These are phyloP conservation scores for Arctium minus DNA, from an alignment of 129 eudicot species.

Conservation along the genomic window DNA sequence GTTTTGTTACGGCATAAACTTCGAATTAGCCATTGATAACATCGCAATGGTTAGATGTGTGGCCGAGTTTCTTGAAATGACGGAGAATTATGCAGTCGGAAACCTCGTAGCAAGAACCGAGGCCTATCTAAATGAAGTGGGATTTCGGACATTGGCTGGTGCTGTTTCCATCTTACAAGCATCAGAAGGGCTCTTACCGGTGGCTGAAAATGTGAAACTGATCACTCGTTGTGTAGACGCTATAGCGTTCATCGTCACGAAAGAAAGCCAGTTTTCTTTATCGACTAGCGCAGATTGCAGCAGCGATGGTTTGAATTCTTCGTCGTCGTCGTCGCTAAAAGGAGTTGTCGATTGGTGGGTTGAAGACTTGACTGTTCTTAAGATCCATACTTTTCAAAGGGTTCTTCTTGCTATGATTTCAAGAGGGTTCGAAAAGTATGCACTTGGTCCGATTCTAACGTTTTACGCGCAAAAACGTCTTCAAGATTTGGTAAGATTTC, in stretches of 20 bases:
- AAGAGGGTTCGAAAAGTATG: constrained; percentile 76
- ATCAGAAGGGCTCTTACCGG: constrained; percentile 53
- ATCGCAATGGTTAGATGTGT: constrained; percentile 78
- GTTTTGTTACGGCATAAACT: constrained; percentile 89
- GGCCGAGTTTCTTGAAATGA: constrained; percentile 95
- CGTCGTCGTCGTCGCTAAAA: constrained; percentile 36
- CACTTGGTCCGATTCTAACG: constrained; percentile 81
- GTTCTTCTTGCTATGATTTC: constrained; percentile 84
- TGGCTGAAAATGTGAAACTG: constrained; percentile 70
- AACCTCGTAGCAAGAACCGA: constrained; percentile 75
- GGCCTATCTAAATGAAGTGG: constrained; percentile 70
- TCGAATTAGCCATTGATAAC: constrained; percentile 66
- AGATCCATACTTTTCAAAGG: constrained; percentile 76
- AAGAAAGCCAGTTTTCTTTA: constrained; percentile 47
- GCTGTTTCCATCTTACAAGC: constrained; percentile 61
- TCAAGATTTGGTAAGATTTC: constrained; percentile 78
- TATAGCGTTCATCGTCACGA: constrained; percentile 68
- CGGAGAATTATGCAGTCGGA: constrained; percentile 68
- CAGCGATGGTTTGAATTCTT: constrained; percentile 37
- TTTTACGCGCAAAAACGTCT: constrained; percentile 78
- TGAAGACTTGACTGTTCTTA: constrained; percentile 70
- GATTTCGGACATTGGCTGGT: constrained; percentile 55
- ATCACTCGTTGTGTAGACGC: constrained; percentile 76
- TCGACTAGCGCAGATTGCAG: constrained; percentile 35
- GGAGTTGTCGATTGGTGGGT: constrained; percentile 93